Evolutionary conservation across 306 rosid species (phyloP).

Genomic region (Malus sieversii): DNA sequence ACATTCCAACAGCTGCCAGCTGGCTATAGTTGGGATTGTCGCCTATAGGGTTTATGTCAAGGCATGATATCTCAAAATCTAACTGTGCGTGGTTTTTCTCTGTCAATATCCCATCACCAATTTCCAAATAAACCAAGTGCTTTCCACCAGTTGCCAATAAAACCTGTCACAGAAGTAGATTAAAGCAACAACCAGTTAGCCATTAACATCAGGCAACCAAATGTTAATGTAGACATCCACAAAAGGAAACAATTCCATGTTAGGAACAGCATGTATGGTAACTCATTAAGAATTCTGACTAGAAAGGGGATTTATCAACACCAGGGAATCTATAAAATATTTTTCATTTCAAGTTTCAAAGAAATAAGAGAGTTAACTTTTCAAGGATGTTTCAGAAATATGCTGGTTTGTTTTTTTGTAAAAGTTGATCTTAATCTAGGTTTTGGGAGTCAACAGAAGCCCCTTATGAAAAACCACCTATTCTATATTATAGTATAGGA

Average conservation of each 20-base stretch:
- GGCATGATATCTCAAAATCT: conserved; percentile 91
- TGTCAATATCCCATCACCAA: conserved; percentile 64
- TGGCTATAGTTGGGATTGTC: conserved; percentile 69
- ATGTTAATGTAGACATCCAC: background rate
- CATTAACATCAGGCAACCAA: background rate
- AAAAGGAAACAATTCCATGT: background rate
- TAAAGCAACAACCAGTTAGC: background rate
- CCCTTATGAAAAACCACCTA: background rate
- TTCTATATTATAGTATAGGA: background rate
- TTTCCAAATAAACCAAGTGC: conserved; percentile 80
- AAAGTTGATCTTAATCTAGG: background rate
- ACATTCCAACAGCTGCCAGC: conserved; percentile 98
- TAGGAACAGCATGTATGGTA: background rate
- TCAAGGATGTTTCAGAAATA: background rate
- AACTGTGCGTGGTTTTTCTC: conserved; percentile 61
- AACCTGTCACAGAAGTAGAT: conserved; percentile 52
- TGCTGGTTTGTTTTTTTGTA: background rate
- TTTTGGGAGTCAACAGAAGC: background rate
- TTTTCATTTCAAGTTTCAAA: background rate
- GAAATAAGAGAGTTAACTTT: background rate
- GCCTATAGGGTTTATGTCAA: conserved; percentile 92
- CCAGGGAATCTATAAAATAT: background rate
- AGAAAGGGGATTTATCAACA: background rate
- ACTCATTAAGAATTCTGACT: background rate
- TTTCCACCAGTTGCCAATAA: conserved; percentile 96